Conservation (phyloP, 2,329 filamentous ascomycete genomes). For the Sporothrix euskadiensis region DNA sequence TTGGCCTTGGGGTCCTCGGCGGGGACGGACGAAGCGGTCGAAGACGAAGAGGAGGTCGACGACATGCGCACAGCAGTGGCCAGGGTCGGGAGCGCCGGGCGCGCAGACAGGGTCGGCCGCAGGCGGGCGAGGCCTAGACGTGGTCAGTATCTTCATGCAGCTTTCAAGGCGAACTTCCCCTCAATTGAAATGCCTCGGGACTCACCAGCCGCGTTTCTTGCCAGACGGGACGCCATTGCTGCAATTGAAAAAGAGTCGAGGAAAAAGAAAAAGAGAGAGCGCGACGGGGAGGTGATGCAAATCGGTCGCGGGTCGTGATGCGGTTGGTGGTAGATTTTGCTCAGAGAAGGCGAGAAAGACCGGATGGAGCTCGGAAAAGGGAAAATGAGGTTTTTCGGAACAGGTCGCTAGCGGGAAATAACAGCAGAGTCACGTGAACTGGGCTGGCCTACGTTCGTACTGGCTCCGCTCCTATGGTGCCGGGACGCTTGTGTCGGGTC, state of each 20-base stretch:
- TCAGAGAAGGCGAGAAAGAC: constrained; percentile 17
- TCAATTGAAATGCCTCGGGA: constrained; percentile 18
- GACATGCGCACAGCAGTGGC: constrained; percentile 67
- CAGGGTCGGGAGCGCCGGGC: constrained; percentile 38
- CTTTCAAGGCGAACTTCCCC: neutral
- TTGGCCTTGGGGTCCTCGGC: constrained; percentile 92
- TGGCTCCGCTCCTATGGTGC: neutral
- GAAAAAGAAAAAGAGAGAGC: constrained; percentile 43
- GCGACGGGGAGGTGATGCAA: neutral
- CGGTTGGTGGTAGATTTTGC: constrained; percentile 22
- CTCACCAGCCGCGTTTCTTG: constrained; percentile 92
- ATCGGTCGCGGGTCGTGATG: constrained; percentile 21
- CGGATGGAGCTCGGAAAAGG: constrained; percentile 33
- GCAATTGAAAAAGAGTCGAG: constrained; percentile 49
- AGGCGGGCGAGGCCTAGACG: constrained; percentile 31
- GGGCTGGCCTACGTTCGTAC: neutral
- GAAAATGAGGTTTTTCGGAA: constrained; percentile 49
- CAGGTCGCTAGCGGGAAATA: constrained; percentile 30
- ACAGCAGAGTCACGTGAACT: constrained; percentile 24
- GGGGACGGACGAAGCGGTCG: constrained; percentile 62
- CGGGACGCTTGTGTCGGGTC: neutral
- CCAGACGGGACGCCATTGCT: constrained; percentile 98
- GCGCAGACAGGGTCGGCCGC: constrained; percentile 30
- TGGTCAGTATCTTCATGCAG: neutral
- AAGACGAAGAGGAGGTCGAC: constrained; percentile 53